Base-by-base conservation (phyloP, 768 basidiomycete species). In the Collybia sordida region DNA sequence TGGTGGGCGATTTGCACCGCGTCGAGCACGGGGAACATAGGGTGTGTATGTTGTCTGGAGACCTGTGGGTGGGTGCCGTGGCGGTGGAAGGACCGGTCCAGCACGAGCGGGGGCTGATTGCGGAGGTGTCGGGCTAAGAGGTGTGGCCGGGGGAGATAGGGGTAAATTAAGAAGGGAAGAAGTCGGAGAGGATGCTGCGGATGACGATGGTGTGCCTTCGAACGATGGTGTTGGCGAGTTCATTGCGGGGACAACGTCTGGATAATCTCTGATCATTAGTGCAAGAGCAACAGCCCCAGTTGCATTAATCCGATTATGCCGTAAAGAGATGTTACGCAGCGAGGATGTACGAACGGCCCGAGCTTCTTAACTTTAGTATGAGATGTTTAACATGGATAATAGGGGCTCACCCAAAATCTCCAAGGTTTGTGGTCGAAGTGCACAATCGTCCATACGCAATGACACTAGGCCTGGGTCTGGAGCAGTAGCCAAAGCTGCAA, bases 261-360 rank as follows among this genome's bases (percentile, higher is more conserved):
- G 91, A 62, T 98, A 98, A 66, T 99, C 96, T 45, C 90, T 83
- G 54, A 98, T 94, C 92, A 99, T 95, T 45, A 97, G 78, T 0
- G 96, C 94, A 11, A 98, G 76, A 0, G 93, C 90, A 4, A 98
- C 93, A 6, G 89, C 93, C 27, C 94, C 93, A 0, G 88, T 80
- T 0, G 85, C 79, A 27, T 78, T 83, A 59, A 98, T 97, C 37
- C 82, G 82, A 67, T 99, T 98, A 40, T 91, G 81, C 14, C 96
- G 83, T 19, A 99, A 70, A 4, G 93, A 96, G 42, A 99, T 85
- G 61, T 99, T 93, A 50, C 84, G 82, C 50, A 99, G 69, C 0
- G 86, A 85, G 0, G 93, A 93, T 0, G 81, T 83, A 4, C 96
- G 88, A 15, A 98, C 83, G 12, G 83, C 83, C 49, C 93, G 86